A percentile compares a stretch with the other conserved stretches of the same genome.
phyloP scores from a whole-genome alignment of 768 basidiomycete genomes.

The Pleurotus djamor region DNA sequence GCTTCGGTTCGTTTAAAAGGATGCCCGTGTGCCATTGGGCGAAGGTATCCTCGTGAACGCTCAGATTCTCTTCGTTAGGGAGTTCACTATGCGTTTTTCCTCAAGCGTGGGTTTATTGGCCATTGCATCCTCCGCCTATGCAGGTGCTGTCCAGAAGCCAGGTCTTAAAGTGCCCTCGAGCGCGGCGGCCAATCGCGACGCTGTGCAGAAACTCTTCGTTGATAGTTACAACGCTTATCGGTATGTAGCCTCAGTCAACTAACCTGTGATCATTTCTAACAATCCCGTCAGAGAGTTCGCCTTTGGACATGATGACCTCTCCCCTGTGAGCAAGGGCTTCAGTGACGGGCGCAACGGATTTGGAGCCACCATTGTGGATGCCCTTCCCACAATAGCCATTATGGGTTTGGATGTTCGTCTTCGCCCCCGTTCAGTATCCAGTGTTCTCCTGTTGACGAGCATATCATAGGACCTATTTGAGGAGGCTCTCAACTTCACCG shows the following conservation, averaged over 20 bases:
- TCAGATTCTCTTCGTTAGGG: too few relatives aligned
- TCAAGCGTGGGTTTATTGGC: slow-evolving; percentile 7
- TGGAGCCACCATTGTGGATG: slow-evolving; percentile 50
- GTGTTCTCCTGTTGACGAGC: background rate
- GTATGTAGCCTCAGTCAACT: slow-evolving; percentile 24
- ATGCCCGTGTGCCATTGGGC: background rate
- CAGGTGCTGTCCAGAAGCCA: slow-evolving; percentile 41
- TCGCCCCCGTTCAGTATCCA: background rate
- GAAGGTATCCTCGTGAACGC: background rate
- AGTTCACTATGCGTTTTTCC: background rate
- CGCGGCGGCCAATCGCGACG: slow-evolving; percentile 30
- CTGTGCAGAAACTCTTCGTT: slow-evolving; percentile 47
- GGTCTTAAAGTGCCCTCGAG: slow-evolving; percentile 39
- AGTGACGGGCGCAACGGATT: slow-evolving; percentile 25
- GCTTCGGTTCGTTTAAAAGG: slow-evolving; percentile 3
- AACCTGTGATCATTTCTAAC: background rate
- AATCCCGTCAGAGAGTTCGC: slow-evolving; percentile 42
- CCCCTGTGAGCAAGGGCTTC: slow-evolving; percentile 40
- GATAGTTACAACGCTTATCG: slow-evolving; percentile 56
- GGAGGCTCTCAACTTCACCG: slow-evolving; percentile 40
- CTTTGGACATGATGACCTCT: slow-evolving; percentile 59
- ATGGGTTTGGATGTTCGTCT: slow-evolving; percentile 41
- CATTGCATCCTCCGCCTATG: slow-evolving; percentile 20
- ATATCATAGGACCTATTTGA: slow-evolving; percentile 35
- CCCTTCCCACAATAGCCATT: slow-evolving; percentile 51